A percentile compares a stretch with the other conserved stretches of the same genome.
phyloP scores from a whole-genome alignment of 1,284 basidiomycete genomes.

The Mycena sp. region DNA sequence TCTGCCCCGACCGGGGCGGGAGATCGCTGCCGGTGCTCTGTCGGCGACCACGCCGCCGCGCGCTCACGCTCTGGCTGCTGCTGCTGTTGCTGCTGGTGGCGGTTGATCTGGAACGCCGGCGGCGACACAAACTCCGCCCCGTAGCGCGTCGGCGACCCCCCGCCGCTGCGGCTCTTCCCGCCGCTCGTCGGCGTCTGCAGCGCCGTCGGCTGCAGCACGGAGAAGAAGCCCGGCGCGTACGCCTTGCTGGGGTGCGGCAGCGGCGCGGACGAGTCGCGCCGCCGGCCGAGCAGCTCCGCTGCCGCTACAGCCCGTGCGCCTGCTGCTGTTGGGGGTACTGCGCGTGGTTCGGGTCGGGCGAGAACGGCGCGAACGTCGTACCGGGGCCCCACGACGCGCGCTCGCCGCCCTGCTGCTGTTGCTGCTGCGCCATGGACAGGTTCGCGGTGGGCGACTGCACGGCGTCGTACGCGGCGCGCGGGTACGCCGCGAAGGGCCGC shows the following conservation, averaged over 20 bases:
- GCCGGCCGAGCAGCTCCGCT: constrained; percentile 38
- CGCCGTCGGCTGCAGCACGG: constrained; percentile 37
- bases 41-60: constrained; percentile 47
- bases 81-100: constrained; percentile 9
- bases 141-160: constrained; percentile 10
- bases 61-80: constrained; percentile 13
- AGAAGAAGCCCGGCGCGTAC: constrained; percentile 54
- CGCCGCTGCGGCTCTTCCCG: constrained; percentile 31
- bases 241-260: constrained; percentile 54
- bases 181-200: constrained; percentile 22
- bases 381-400: not conserved
- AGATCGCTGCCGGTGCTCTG: constrained; percentile 60
- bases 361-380: constrained; percentile 66
- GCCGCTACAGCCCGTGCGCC: constrained; percentile 22
- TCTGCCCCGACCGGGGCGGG: constrained; percentile 37
- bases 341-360: constrained; percentile 63
- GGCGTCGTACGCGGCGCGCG: constrained; percentile 19
- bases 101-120: constrained; percentile 23
- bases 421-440: too few relatives aligned
- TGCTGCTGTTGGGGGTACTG: constrained; percentile 11
- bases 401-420: too few relatives aligned
- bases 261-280: constrained; percentile 40
- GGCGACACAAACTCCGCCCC: constrained; percentile 18
- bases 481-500: constrained; percentile 20
- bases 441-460: too few relatives aligned